phyloP scores from a whole-genome alignment of 257 asterid genomes.

The Nicotiana undulata region DNA sequence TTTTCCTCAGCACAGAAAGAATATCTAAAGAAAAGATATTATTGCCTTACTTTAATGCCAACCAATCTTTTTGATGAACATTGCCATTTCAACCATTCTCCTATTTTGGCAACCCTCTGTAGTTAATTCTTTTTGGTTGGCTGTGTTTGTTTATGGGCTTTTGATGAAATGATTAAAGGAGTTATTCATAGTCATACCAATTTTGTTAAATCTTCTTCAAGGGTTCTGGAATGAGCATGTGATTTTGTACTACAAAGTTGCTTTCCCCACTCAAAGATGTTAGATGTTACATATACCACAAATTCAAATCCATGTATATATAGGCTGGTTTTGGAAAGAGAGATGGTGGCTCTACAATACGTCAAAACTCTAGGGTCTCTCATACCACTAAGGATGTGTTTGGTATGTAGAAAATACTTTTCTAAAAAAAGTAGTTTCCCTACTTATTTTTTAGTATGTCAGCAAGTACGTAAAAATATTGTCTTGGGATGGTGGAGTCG shows the following conservation, averaged over 20 bases:
- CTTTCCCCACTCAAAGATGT: background rate
- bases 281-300: background rate
- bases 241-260: conserved; percentile 1
- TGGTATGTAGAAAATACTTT: too few relatives aligned
- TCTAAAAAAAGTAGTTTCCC: too few relatives aligned
- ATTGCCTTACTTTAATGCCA: conserved; percentile 16
- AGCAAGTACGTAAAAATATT: too few relatives aligned
- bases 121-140: conserved; percentile 15
- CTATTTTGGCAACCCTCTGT: conserved; percentile 16
- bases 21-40: background rate
- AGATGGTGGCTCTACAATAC: too few relatives aligned
- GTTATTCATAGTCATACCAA: conserved; percentile 16
- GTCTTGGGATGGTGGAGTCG: too few relatives aligned
- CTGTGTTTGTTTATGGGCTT: conserved; percentile 12
- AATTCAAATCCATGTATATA: background rate
- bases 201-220: conserved; percentile 2
- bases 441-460: too few relatives aligned
- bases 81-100: conserved; percentile 18
- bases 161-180: conserved; percentile 6
- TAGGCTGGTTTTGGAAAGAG: too few relatives aligned
- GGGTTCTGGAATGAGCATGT: conserved; percentile 21
- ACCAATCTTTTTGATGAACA: conserved; percentile 22
- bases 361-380: too few relatives aligned
- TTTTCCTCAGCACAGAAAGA: background rate
- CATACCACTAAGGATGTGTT: too few relatives aligned